Base-by-base conservation (phyloP, 352 stramenopile species). In the Phytopythium sindhum region DNA sequence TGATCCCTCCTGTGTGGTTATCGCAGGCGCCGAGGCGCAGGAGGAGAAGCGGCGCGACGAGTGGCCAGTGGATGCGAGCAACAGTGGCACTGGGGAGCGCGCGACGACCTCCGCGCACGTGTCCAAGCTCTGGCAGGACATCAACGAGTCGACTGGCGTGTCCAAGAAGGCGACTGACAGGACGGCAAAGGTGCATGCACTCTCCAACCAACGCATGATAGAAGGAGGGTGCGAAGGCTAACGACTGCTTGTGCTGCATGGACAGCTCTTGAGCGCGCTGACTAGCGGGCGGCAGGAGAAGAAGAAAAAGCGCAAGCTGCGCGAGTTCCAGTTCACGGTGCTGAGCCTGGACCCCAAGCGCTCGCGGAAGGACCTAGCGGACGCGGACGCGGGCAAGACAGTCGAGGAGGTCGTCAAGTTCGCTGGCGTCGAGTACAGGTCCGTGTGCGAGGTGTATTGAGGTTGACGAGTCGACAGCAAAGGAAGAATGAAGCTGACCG, bases 371-470 rank as follows among this genome's bases (percentile, higher is more conserved):
- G 82, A 91, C 24, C 77, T 91, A 33, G 61, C 62, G 15, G 68
- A 60, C 1, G 39, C 62, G 0, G 67, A 67, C 2, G 29, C 65
- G n/a, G 64, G 72, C 21, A 55, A 72, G 15, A 80, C 80, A 26
- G 65, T 80, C 65, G 77, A 84, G 1, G 60, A 90, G 47, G 72
- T 93, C 37, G 74, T 96, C 54, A 95, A 95, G 67, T 96, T 93
- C 67, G 89, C 89, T 21, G 89, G 89, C 7, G 67, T 91, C 28
- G 81, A 93, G 63, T 96, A 96, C 68, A 93, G 79, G 84, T 85
- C 37, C 31, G 57, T 26, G 2, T 45, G 4, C n/a, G n/a, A n/a
- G n/a, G n/a, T n/a, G n/a, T n/a, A n/a, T n/a, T n/a, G n/a, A n/a
- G n/a, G n/a, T n/a, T n/a, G n/a, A n/a, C n/a, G n/a, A n/a, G n/a